Percentiles rank a stretch among this genome's conserved stretches.
Conservation (phyloP, 768 basidiomycete species). For the Psilocybe subaeruginosa region DNA sequence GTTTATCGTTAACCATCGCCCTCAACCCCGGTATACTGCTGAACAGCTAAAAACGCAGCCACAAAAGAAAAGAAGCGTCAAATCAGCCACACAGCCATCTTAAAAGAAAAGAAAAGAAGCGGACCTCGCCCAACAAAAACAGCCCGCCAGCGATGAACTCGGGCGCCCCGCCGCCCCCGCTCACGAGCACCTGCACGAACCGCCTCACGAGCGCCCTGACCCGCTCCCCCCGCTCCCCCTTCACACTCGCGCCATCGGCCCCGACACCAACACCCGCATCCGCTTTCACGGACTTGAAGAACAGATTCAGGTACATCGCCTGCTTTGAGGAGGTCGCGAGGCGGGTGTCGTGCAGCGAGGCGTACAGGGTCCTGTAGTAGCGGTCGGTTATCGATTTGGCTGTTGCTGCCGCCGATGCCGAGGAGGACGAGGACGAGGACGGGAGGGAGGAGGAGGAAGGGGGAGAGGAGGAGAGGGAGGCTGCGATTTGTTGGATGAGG, state of each 20-base stretch:
- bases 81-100: conserved; percentile 26
- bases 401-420: conserved; percentile 27
- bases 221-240: conserved; percentile 48
- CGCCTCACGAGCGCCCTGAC: conserved; percentile 82
- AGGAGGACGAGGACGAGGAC: conserved; percentile 42
- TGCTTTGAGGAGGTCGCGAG: conserved; percentile 87
- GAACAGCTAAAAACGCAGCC: conserved; percentile 35
- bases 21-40: conserved; percentile 45
- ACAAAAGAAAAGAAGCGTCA: conserved; percentile 37
- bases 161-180: conserved; percentile 71
- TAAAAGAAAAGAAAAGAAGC: conserved; percentile 19
- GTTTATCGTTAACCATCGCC: conserved; percentile 35
- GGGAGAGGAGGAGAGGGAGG: conserved; percentile 47
- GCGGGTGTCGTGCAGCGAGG: conserved; percentile 84
- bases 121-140: conserved; percentile 72
- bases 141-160: conserved; percentile 91
- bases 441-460: conserved; percentile 39
- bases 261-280: conserved; percentile 31
- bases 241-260: not conserved
- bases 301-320: conserved; percentile 93
- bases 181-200: conserved; percentile 78
- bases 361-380: conserved; percentile 85
- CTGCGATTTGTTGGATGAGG: conserved; percentile 83
- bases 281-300: conserved; percentile 88
- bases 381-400: conserved; percentile 58